Evolutionary conservation across 2,329 filamentous ascomycete species (phyloP), one percentile per base, ranked within the genome.

Genomic region (Onygena corvina): DNA sequence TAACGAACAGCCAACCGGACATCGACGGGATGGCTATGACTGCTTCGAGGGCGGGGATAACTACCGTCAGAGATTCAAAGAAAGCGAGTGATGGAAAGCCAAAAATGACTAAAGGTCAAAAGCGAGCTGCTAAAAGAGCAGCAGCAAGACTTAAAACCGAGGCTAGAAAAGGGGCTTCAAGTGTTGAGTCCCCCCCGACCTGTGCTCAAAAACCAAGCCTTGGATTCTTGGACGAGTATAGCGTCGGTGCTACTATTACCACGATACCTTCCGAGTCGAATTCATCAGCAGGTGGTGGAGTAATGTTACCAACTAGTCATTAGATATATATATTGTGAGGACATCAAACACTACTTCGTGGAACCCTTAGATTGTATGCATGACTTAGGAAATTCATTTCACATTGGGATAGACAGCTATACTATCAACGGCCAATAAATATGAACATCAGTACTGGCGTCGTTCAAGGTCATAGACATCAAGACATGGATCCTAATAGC

Each of bases 381-480:
- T 20, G 6, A 42, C 21, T 42, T 42, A 42, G 35, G 12, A 42
- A 42, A 42, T 29, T 42, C 36, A 42, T 42, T 42, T 42, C 36
- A 42, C 36, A 42, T 42, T 42, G 16, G 21, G 36, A 21, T 40
- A 40, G 36, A 42, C 36, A 42, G 33, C 7, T 25, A n/a, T n/a
- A 42, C 12, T 25, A 42, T 25, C 21, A 27, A 25, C 20, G 27
- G 36, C 36, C 36, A 42, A 12, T n/a, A 25, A 20, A 42, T 42
- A 27, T 23, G 21, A 42, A 42, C 36, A 14, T 42, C 27, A 27
- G 3, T 29, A 14, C 27, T 29, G 36, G 36, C 20, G 16, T 6
- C n/a, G 36, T 42, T 42, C 36, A 42, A 29, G 36, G 21, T 42
- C 36, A n/a, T 16, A n/a, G 36, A 40, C 36, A 42, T 27, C n/a